Evolutionary conservation across 306 rosid genomes (phyloP).

Genomic region (Sphenostylis stenocarpa): DNA sequence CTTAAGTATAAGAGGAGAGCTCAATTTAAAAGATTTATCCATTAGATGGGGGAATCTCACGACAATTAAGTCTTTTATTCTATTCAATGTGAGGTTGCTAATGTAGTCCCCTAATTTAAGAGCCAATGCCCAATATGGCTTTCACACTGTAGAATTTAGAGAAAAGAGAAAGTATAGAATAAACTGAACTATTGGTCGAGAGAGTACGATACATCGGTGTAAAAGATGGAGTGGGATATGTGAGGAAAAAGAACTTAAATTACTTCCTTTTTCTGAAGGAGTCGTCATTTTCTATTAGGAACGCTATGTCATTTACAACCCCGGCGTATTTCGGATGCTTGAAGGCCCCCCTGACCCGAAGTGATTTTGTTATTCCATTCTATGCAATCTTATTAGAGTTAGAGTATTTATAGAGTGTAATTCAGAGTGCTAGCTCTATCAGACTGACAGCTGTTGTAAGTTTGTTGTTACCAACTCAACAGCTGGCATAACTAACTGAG

Average conservation of each 20-base stretch:
- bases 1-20: not conserved
- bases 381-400: not conserved
- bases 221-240: too few species aligned
- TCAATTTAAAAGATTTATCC: not conserved
- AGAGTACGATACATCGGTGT: too few species aligned
- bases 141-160: not conserved
- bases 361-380: too few species aligned
- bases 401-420: not conserved
- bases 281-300: too few species aligned
- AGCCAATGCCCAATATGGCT: not conserved
- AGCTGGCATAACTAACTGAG: not conserved
- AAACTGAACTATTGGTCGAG: not conserved
- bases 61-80: not conserved
- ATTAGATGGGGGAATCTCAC: not conserved
- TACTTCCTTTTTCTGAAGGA: too few species aligned
- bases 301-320: too few species aligned
- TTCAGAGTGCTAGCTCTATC: not conserved
- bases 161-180: not conserved
- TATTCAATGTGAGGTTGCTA: not conserved
- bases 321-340: too few species aligned
- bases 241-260: too few species aligned
- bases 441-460: not conserved
- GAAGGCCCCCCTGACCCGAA: too few species aligned
- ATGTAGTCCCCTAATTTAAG: not conserved
- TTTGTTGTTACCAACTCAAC: too few species aligned